These are phyloP conservation scores for Goniomonas avonlea DNA, from an alignment of 78 protist genomes.

Conservation along the genomic window DNA sequence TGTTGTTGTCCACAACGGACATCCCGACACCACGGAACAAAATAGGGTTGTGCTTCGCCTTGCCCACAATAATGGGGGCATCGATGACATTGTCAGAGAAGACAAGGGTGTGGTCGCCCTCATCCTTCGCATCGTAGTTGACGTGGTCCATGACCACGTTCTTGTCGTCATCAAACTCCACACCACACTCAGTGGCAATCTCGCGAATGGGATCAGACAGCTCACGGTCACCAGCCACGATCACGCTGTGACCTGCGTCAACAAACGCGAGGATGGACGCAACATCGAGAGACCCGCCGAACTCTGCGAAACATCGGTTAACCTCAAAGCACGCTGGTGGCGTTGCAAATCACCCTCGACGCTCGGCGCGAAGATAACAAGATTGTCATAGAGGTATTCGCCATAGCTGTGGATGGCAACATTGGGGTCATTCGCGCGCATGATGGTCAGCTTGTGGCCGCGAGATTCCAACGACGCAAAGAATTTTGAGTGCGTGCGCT, in stretches of 20 bases:
- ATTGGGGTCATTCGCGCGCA: constrained; percentile 14
- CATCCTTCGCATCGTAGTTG: constrained; percentile 44
- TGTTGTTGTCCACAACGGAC: not conserved
- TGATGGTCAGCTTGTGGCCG: constrained; percentile 43
- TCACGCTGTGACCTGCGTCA: constrained; percentile 58
- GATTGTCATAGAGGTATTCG: constrained; percentile 44
- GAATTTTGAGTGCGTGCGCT: constrained; percentile 47
- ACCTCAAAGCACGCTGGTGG: not conserved
- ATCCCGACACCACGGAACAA: constrained; percentile 65
- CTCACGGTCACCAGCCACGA: constrained; percentile 44
- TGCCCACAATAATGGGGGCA: not conserved
- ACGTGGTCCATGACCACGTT: constrained; percentile 54
- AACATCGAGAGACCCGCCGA: constrained; percentile 28
- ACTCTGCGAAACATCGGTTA: not conserved
- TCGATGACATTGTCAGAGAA: constrained; percentile 35
- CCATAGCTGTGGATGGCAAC: constrained; percentile 37
- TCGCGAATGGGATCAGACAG: constrained; percentile 58
- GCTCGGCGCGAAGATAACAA: constrained; percentile 50
- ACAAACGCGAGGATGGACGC: constrained; percentile 38
- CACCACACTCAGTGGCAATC: constrained; percentile 53
- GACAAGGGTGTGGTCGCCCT: constrained; percentile 44
- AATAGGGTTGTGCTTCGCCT: constrained; percentile 27
- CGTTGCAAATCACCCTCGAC: constrained; percentile 17
- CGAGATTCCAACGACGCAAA: constrained; percentile 32
- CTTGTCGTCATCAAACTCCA: constrained; percentile 58